Conservation (phyloP, 2,329 filamentous ascomycete genomes). For the Pseudocercospora ulei region DNA sequence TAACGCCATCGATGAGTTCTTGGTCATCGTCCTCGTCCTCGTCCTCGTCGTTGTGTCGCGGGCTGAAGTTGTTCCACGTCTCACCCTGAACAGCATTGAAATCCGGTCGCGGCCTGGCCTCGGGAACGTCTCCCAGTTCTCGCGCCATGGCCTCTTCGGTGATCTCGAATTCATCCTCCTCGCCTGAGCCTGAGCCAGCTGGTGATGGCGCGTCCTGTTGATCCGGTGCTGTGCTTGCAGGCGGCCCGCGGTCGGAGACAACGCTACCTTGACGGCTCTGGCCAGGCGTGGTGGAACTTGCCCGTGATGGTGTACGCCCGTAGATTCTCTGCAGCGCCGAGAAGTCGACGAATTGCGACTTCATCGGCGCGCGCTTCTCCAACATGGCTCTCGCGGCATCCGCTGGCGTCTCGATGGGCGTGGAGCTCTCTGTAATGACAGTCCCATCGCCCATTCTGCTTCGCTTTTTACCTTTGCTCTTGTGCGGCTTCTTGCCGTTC, state of each 20-base stretch:
- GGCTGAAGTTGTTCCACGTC: too few relatives aligned
- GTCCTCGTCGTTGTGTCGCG: background rate
- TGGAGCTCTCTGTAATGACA: conserved; percentile 37
- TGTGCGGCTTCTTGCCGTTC: conserved; percentile 32
- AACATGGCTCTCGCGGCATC: conserved; percentile 42
- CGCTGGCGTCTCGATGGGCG: conserved; percentile 38
- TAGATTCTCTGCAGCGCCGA: conserved; percentile 40
- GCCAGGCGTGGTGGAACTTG: conserved; percentile 17
- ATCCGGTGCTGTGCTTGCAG: conserved; percentile 10
- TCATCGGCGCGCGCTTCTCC: conserved; percentile 37
- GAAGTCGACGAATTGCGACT: conserved; percentile 43
- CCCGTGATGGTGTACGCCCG: conserved; percentile 21
- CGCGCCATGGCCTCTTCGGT: background rate
- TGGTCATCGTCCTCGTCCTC: background rate
- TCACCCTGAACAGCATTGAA: background rate
- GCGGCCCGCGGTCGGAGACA: background rate
- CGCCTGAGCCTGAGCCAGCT: background rate
- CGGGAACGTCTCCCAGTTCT: background rate
- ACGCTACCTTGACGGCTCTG: conserved; percentile 12
- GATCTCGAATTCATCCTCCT: conserved; percentile 6
- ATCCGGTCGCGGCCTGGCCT: too few relatives aligned
- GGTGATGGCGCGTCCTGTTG: conserved; percentile 5
- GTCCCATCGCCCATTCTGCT: conserved; percentile 38
- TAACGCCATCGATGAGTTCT: background rate
- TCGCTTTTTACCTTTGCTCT: conserved; percentile 39